These are phyloP conservation scores for Neurospora sp. DNA, from an alignment of 2,329 filamentous ascomycete species.

Conservation along the genomic window DNA sequence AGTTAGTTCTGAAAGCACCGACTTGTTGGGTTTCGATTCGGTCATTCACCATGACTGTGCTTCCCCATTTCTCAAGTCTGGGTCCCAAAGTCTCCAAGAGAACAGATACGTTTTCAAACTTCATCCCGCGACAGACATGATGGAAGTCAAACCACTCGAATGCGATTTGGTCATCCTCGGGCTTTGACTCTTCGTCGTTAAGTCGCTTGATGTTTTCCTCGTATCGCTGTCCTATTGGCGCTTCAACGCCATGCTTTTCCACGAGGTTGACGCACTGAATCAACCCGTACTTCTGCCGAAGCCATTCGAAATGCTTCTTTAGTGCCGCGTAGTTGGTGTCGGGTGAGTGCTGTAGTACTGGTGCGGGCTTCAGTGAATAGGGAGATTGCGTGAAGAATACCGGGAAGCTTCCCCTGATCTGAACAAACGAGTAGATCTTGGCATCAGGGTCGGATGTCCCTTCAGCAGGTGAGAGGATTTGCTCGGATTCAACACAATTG, in stretches of 20 bases:
- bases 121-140: constrained; percentile 86
- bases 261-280: constrained; percentile 77
- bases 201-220: constrained; percentile 56
- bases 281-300: constrained; percentile 61
- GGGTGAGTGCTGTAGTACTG: constrained; percentile 69
- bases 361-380: constrained; percentile 83
- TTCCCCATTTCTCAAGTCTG: constrained; percentile 61
- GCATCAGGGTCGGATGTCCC: constrained; percentile 51
- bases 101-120: constrained; percentile 85
- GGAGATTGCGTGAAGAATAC: constrained; percentile 92
- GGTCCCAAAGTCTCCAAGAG: constrained; percentile 62
- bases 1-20: constrained; percentile 86
- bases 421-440: constrained; percentile 73
- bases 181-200: constrained; percentile 49
- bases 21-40: constrained; percentile 43
- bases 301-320: constrained; percentile 64
- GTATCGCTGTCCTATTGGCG: constrained; percentile 68
- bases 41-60: constrained; percentile 49
- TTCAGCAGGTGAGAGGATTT: constrained; percentile 61
- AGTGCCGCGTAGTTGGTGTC: constrained; percentile 73
- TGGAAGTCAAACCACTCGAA: constrained; percentile 99
- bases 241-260: constrained; percentile 78
- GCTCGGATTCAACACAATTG: constrained; percentile 91
- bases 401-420: constrained; percentile 84
- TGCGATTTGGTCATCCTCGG: constrained; percentile 35